Percentiles rank a stretch among this genome's conserved stretches.
These are phyloP conservation scores for Martensiomyces pterosporus DNA, from an alignment of 192 early-diverging fungal genomes.

Conservation along the genomic window DNA sequence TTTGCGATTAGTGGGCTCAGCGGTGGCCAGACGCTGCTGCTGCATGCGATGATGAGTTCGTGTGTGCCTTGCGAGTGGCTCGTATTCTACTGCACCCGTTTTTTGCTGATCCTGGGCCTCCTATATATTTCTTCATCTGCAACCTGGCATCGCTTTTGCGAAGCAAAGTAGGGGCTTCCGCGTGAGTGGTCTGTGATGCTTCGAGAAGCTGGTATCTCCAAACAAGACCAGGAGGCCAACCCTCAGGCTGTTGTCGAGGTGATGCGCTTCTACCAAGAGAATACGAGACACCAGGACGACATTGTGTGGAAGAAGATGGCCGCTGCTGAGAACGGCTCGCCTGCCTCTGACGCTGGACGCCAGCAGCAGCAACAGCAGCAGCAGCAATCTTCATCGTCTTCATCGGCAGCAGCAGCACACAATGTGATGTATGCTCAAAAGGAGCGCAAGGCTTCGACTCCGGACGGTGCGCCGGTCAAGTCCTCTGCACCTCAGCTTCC, in stretches of 20 bases:
- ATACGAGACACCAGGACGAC: constrained; percentile 47
- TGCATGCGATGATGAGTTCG: too few relatives aligned
- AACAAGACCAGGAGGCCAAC: constrained; percentile 88
- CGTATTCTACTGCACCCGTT: too few relatives aligned
- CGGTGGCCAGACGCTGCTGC: too few relatives aligned
- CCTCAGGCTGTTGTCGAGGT: constrained; percentile 86
- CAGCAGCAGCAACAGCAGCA: constrained; percentile 21
- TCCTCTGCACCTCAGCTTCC: constrained; percentile 41
- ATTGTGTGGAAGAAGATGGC: constrained; percentile 51
- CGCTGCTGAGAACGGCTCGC: constrained; percentile 13
- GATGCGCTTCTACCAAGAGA: constrained; percentile 79
- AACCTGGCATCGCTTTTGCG: constrained; percentile 4
- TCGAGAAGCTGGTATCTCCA: constrained; percentile 89
- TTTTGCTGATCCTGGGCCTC: constrained; percentile 6
- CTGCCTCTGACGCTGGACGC: constrained; percentile 35
- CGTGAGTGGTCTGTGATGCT: constrained; percentile 90
- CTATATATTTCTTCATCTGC: constrained; percentile 7
- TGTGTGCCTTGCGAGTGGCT: too few relatives aligned
- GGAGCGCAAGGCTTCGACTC: constrained; percentile 15
- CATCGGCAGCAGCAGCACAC: constrained; percentile 12
- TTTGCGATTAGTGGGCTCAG: too few relatives aligned
- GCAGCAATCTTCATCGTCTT: constrained; percentile 5
- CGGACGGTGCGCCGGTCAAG: background rate
- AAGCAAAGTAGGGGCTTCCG: constrained; percentile 81
- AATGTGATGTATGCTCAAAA: constrained; percentile 9